Evolutionary conservation across 805 yeast species (phyloP).

Genomic region (Suhomyces sp.): DNA sequence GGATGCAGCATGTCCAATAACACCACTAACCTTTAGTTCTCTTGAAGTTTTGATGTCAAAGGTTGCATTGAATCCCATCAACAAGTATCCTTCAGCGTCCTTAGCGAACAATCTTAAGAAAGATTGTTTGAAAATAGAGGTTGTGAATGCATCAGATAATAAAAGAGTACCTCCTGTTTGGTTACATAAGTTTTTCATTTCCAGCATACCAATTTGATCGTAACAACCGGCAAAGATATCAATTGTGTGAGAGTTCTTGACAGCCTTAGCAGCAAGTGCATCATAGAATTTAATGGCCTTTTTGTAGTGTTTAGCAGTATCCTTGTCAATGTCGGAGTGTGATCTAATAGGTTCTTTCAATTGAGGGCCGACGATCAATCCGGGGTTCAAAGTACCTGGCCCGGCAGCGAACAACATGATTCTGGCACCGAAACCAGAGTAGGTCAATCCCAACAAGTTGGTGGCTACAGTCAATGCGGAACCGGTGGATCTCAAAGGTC

Average conservation of each 20-base stretch:
- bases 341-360: slow-evolving; percentile 96
- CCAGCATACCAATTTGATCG: slow-evolving; percentile 93
- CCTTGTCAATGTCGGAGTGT: slow-evolving; percentile 94
- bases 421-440: slow-evolving; percentile 84
- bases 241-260: slow-evolving; percentile 76
- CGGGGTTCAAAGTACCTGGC: slow-evolving; percentile 93
- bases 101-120: slow-evolving; percentile 82
- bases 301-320: slow-evolving; percentile 78
- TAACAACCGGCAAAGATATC: slow-evolving; percentile 94
- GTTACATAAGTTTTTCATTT: slow-evolving; percentile 84
- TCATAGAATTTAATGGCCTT: slow-evolving; percentile 84
- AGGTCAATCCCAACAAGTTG: slow-evolving; percentile 75
- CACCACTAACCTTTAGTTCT: slow-evolving; percentile 86
- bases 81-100: slow-evolving; percentile 82
- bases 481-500: slow-evolving; percentile 92
- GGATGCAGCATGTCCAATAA: slow-evolving; percentile 90
- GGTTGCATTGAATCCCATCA: slow-evolving; percentile 87
- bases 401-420: slow-evolving; percentile 91
- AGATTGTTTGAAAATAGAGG: slow-evolving; percentile 91
- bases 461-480: slow-evolving; percentile 87
- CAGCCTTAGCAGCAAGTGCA: slow-evolving; percentile 61
- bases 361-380: slow-evolving; percentile 87
- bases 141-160: slow-evolving; percentile 89
- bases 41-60: slow-evolving; percentile 83
- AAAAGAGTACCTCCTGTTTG: slow-evolving; percentile 88